A percentile compares a stretch with the other conserved stretches of the same genome.
Evolutionary conservation across 495 filamentous ascomycete species (phyloP).

Genomic region (Penicillium cosmopolitanum): DNA sequence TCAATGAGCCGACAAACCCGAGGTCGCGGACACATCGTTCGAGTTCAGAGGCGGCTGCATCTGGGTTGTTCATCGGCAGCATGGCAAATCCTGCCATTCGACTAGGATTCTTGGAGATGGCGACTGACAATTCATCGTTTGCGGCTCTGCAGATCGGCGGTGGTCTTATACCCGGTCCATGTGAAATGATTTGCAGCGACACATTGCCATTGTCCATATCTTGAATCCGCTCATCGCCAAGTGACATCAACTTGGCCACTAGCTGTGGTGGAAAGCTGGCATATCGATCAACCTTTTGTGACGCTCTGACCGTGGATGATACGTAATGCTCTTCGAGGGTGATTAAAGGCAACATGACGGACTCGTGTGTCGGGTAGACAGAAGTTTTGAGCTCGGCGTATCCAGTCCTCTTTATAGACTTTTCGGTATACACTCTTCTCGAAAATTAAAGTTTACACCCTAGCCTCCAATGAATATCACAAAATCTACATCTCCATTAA

Average conservation of each 20-base stretch:
- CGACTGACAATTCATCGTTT: background rate
- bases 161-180: background rate
- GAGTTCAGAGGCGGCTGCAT: background rate
- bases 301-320: background rate
- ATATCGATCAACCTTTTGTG: background rate
- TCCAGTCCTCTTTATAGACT: background rate
- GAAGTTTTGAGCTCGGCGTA: background rate
- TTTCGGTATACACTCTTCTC: background rate
- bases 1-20: background rate
- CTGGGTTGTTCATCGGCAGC: background rate
- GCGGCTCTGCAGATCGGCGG: background rate
- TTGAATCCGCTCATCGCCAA: background rate
- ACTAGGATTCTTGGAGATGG: background rate
- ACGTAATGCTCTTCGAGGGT: background rate
- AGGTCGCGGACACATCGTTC: background rate
- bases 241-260: background rate
- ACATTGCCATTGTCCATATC: background rate
- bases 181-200: background rate
- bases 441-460: background rate
- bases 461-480: background rate
- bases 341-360: background rate
- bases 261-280: background rate
- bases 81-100: background rate
- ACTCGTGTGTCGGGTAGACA: background rate
- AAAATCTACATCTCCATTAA: background rate